Base-by-base conservation (phyloP, 2,329 filamentous ascomycete species). In the Aciculosporium take region DNA sequence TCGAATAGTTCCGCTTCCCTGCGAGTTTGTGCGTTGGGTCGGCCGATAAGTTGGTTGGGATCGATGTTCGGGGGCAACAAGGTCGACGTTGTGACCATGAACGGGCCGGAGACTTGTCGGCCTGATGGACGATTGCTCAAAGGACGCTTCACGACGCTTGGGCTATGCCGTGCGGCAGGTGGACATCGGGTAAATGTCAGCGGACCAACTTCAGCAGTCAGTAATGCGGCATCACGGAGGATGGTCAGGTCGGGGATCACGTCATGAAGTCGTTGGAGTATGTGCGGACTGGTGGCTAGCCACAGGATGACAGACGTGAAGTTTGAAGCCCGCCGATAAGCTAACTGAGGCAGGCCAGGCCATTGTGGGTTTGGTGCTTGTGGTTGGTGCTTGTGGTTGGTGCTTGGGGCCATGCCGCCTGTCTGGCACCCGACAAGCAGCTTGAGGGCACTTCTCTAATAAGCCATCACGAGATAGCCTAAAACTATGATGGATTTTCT, bases 231-330 rank as follows among this genome's bases (percentile, higher is more conserved):
- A 3, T 21, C 17, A n/a, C 6, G 15, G 27, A 20, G n/a, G 32
- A 35, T n/a, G 20, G 20, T 10, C 36, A 27, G 9, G 9, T 24
- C 36, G 25, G 10, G 25, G 12, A 38, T 29, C 10, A 17, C 12
- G 10, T 7, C 4, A 15, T 18, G 17, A 29, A 17, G 18, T 29
- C 17, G 37, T 23, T 39, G 37, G 13, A 39, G 28, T 20, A 17
- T 27, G 25, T 37, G 25, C 17, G 36, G 35, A 28, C 9, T 29
- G 9, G 18, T 21, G 12, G 40, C 20, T n/a, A 24, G 35, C 29
- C 27, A 34, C 29, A 17, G 40, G 35, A 31, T 43, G 37, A 31
- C 37, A 39, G 41, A 43, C 5, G 37, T 39, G 36, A 43, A 33
- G 37, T 39, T 29, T 24, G 30, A n/a, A n/a, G 31, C 30, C 23